A percentile compares a stretch with the other conserved stretches of the same genome.
Conservation (phyloP, 768 basidiomycete species). For the Ramaria rubella region DNA sequence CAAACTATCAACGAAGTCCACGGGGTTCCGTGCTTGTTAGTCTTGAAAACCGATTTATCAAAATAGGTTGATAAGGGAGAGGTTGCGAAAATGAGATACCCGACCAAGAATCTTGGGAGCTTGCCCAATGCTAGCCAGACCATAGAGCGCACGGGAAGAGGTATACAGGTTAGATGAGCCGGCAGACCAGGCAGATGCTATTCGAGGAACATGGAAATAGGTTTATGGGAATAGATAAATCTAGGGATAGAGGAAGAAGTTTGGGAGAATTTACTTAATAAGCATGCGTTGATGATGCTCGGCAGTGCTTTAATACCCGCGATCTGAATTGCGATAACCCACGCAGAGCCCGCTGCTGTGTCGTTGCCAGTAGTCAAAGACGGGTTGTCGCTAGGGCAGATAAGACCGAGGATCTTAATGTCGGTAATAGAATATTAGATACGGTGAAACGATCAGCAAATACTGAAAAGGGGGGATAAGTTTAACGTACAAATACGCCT, state of each 20-base stretch:
- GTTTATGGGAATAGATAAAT: conserved; percentile 23
- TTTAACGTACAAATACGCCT: conserved; percentile 52
- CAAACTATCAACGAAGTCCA: background rate
- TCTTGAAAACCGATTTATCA: background rate
- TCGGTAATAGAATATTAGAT: conserved; percentile 24
- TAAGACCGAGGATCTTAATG: conserved; percentile 59
- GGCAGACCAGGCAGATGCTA: conserved; percentile 60
- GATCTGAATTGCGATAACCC: conserved; percentile 72
- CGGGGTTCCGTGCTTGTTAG: conserved; percentile 3
- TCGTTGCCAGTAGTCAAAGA: conserved; percentile 43
- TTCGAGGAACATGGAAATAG: too few species aligned
- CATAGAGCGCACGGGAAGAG: conserved; percentile 37
- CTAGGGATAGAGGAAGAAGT: background rate
- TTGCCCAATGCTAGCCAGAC: conserved; percentile 31
- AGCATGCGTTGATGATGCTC: conserved; percentile 61
- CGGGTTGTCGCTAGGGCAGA: conserved; percentile 63
- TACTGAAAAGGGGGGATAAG: background rate
- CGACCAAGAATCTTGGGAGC: conserved; percentile 38
- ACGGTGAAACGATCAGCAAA: background rate
- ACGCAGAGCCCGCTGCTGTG: conserved; percentile 72
- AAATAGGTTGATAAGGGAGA: conserved; percentile 3
- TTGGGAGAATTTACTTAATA: conserved; percentile 41
- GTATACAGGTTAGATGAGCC: conserved; percentile 61
- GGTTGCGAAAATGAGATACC: conserved; percentile 31
- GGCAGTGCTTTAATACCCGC: conserved; percentile 56